Conservation (phyloP, 345 rosid genomes). For the Balakata baccata region DNA sequence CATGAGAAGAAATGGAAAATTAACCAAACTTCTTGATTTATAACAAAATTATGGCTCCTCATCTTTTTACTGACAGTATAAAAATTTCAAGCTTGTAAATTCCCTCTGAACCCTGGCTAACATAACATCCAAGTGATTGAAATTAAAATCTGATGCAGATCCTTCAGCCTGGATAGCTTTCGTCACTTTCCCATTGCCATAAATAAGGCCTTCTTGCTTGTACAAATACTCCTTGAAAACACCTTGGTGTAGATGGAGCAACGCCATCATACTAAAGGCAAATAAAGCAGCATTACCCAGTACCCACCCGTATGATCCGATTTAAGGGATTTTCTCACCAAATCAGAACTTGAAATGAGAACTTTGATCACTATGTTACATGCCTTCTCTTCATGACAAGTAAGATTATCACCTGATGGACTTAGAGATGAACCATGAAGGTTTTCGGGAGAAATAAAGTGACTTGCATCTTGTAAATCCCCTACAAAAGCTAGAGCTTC, state of each 20-base stretch:
- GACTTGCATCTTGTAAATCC: conserved; percentile 48
- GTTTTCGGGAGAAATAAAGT: conserved; percentile 54
- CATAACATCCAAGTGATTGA: conserved; percentile 66
- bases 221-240: conserved; percentile 37
- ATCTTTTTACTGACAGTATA: conserved; percentile 1
- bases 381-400: conserved; percentile 23
- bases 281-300: conserved; percentile 79
- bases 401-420: conserved; percentile 36
- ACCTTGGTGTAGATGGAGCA: conserved; percentile 65
- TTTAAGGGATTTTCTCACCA: conserved; percentile 56
- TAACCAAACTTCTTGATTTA: too few species aligned
- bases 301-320: conserved; percentile 59
- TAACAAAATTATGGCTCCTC: neutral
- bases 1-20: conserved; percentile 3
- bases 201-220: conserved; percentile 38
- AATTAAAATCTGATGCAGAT: conserved; percentile 33
- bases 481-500: conserved; percentile 89
- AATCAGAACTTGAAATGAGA: conserved; percentile 52
- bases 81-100: neutral
- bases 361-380: conserved; percentile 41
- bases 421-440: conserved; percentile 39
- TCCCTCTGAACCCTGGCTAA: conserved; percentile 63
- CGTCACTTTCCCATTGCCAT: conserved; percentile 26
- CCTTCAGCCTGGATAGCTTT: conserved; percentile 36
- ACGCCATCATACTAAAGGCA: conserved; percentile 67